Percentiles rank a stretch among this genome's conserved stretches.
Conservation (phyloP, 805 yeast genomes). For the Yamadazyma kitorensis region DNA sequence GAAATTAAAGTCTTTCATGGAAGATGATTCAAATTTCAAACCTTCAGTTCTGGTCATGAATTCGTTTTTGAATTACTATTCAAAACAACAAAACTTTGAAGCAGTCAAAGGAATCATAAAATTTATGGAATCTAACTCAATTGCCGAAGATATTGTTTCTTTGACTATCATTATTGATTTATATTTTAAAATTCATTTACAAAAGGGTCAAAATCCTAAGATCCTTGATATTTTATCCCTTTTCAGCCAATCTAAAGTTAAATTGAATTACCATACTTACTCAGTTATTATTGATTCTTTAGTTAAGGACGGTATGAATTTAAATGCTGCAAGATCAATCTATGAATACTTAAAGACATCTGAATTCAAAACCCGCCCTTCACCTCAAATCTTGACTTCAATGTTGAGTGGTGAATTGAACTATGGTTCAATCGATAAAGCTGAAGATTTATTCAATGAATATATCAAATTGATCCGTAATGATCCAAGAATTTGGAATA, state of each 20-base stretch:
- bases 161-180: slow-evolving; percentile 58
- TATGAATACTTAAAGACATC: slow-evolving; percentile 27
- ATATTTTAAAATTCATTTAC: slow-evolving; percentile 44
- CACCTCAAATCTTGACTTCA: slow-evolving; percentile 38
- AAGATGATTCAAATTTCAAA: slow-evolving; percentile 27
- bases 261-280: slow-evolving; percentile 44
- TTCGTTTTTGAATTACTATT: slow-evolving; percentile 43
- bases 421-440: slow-evolving; percentile 32
- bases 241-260: slow-evolving; percentile 28
- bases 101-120: slow-evolving; percentile 49
- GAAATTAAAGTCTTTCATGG: slow-evolving; percentile 35
- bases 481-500: slow-evolving; percentile 40
- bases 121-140: slow-evolving; percentile 37
- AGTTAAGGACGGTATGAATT: slow-evolving; percentile 43
- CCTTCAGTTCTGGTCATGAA: slow-evolving; percentile 55
- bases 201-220: slow-evolving; percentile 43
- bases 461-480: slow-evolving; percentile 32
- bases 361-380: slow-evolving; percentile 20
- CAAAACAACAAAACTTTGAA: slow-evolving; percentile 38
- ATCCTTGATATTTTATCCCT: slow-evolving; percentile 39
- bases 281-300: slow-evolving; percentile 55
- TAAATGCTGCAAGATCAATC: slow-evolving; percentile 50
- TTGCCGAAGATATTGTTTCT: slow-evolving; percentile 60
- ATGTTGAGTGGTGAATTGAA: slow-evolving; percentile 48
- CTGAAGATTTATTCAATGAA: slow-evolving; percentile 29